Conservation (phyloP, 192 early-diverging fungal species). For the Hyaloraphidium curvatum region DNA sequence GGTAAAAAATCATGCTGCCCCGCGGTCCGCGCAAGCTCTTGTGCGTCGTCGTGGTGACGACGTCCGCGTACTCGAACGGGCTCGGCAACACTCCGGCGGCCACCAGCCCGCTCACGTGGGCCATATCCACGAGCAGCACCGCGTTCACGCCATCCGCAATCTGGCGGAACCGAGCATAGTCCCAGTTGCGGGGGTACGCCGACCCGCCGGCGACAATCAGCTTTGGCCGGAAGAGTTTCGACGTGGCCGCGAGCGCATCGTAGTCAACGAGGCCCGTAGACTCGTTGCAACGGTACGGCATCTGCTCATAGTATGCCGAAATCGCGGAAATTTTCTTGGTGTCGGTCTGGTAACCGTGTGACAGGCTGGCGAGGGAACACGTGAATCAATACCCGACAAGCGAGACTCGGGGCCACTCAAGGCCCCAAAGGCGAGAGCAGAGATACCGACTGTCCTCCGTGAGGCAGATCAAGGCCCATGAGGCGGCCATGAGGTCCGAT, state of each 20-base stretch:
- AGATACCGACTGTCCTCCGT: conserved; percentile 73
- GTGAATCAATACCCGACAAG: too few relatives aligned
- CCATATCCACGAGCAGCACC: conserved; percentile 94
- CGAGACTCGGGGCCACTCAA: not conserved
- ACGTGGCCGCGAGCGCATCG: conserved; percentile 62
- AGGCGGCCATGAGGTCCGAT: conserved; percentile 92
- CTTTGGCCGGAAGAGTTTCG: conserved; percentile 81
- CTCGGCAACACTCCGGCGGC: conserved; percentile 70
- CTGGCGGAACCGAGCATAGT: conserved; percentile 72
- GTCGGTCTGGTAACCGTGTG: conserved; percentile 92
- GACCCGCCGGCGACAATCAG: conserved; percentile 87
- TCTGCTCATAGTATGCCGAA: conserved; percentile 87
- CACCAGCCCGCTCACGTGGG: conserved; percentile 81
- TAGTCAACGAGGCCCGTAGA: conserved; percentile 82
- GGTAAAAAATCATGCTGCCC: conserved; percentile 97
- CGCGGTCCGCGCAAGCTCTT: conserved; percentile 96
- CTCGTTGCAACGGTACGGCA: conserved; percentile 87
- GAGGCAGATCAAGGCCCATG: conserved; percentile 94
- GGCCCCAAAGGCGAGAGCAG: not conserved
- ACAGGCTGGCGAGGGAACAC: conserved; percentile 47
- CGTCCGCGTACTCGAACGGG: conserved; percentile 83
- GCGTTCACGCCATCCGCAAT: conserved; percentile 67
- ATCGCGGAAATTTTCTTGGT: conserved; percentile 93
- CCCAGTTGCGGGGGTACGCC: conserved; percentile 87
- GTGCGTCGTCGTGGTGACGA: conserved; percentile 98